These are phyloP conservation scores for Magnaporthiopsis incrustans DNA, from an alignment of 2,329 filamentous ascomycete species.

Conservation along the genomic window DNA sequence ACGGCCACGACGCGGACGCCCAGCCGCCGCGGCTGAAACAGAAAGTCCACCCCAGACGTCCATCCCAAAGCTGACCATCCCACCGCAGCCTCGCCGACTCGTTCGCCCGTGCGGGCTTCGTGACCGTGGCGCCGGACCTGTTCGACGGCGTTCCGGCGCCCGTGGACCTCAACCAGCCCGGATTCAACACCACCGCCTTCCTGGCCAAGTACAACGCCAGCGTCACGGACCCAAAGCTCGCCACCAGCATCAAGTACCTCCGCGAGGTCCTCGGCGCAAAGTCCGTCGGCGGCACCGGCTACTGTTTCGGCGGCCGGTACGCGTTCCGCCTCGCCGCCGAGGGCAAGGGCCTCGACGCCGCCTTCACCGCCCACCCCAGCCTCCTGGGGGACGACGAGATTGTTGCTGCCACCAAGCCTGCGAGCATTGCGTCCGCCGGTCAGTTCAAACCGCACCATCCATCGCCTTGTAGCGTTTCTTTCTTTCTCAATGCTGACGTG, in stretches of 20 bases:
- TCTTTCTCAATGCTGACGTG: not conserved
- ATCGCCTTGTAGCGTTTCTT: not conserved
- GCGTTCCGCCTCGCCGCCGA: conserved; percentile 42
- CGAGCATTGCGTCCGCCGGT: conserved; percentile 56
- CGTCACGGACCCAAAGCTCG: conserved; percentile 11
- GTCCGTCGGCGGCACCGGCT: not conserved
- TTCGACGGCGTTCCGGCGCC: conserved; percentile 51
- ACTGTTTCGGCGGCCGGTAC: conserved; percentile 28
- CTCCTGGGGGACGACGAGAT: conserved; percentile 54
- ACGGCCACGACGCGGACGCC: not conserved
- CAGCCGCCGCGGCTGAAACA: no score
- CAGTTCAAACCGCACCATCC: not conserved
- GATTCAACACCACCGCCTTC: conserved; percentile 34
- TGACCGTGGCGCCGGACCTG: conserved; percentile 57
- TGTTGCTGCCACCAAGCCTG: conserved; percentile 43
- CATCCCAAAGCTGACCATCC: conserved; percentile 1
- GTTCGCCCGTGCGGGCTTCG: conserved; percentile 59
- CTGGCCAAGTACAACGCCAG: conserved; percentile 29
- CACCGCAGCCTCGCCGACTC: conserved; percentile 47
- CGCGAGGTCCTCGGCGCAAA: conserved; percentile 4
- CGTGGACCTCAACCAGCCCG: conserved; percentile 24
- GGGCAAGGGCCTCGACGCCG: conserved; percentile 47
- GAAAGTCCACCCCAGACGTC: not conserved
- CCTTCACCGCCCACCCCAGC: conserved; percentile 57
- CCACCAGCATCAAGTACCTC: not conserved